Evolutionary conservation across 108 stramenopile genomes (phyloP), one percentile per base, ranked within the genome.

Genomic region (Discostella pseudostelligera): DNA sequence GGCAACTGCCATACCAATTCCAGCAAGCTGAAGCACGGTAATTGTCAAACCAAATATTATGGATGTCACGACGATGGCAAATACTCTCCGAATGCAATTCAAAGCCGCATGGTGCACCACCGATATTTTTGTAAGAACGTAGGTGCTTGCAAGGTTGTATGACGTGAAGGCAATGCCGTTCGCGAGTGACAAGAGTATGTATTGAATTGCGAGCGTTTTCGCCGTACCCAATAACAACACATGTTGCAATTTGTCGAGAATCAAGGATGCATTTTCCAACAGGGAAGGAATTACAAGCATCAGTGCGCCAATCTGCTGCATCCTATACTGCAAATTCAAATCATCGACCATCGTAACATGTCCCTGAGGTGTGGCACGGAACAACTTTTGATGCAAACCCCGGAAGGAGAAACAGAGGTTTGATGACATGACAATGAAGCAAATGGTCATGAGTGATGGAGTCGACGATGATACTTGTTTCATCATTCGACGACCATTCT

Each of bases 391-490:
- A 63, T 83, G 84, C 43, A 93, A 59, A 24, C 92, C 92, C 9
- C 92, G 92, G 67, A 89, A 85, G 16, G 85, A 86, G 65, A 93
- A 93, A 62, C 92, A 90, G 5, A 93, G 51, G 63, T 93, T 93
- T 45, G 92, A 67, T 0, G 71, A 24, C 81, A 93, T 82, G 68
- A 93, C 87, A 9, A 88, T 74, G 26, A 56, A 36, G 45, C 82
- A 70, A 45, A 43, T 77, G 2, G 69, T 64, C 5, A 43, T 28
- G 4, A 84, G 45, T 12, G 86, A 36, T 29, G 40, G 40, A 1
- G 13, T 56, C 11, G 55, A 36, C 8, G 32, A 39, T 10, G n/a
- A 4, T 0, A 5, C 3, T 35, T 35, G 53, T 9, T 13, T 16
- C 29, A 32, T 32, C 44, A 20, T 28, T 48, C 22, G 28, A 13